Evolutionary conservation across 2,329 filamentous ascomycete genomes (phyloP).

Genomic region (Xylogone sp.): DNA sequence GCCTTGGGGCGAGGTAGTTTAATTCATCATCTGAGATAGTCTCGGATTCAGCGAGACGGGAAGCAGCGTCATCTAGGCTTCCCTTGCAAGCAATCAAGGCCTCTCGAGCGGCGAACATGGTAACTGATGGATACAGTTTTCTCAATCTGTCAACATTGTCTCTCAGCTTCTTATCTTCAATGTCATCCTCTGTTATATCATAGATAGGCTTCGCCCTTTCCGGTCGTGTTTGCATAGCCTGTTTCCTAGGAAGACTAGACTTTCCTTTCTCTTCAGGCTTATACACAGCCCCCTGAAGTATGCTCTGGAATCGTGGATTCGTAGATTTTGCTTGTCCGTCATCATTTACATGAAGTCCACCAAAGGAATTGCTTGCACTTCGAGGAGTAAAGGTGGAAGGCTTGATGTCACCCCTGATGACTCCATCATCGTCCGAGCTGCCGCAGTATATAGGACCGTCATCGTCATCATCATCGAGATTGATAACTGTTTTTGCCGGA

Average conservation of each 20-base stretch:
- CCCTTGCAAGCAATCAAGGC: slow-evolving; percentile 46
- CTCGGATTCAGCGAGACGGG: slow-evolving; percentile 40
- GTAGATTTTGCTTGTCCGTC: slow-evolving; percentile 32
- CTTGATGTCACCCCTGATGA: slow-evolving; percentile 53
- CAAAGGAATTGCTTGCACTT: slow-evolving; percentile 35
- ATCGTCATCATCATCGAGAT: slow-evolving; percentile 52
- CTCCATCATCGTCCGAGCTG: slow-evolving; percentile 56
- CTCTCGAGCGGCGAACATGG: slow-evolving; percentile 41
- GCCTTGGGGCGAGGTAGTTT: slow-evolving; percentile 9
- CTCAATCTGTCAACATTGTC: slow-evolving; percentile 49
- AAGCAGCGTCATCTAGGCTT: slow-evolving; percentile 51
- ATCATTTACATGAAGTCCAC: slow-evolving; percentile 29
- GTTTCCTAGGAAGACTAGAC: neutral
- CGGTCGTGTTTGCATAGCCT: slow-evolving; percentile 30
- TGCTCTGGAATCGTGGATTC: slow-evolving; percentile 32
- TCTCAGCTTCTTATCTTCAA: slow-evolving; percentile 44
- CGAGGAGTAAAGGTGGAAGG: slow-evolving; percentile 49
- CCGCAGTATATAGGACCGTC: slow-evolving; percentile 58
- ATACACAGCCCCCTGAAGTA: slow-evolving; percentile 18
- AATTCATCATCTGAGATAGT: slow-evolving; percentile 31
- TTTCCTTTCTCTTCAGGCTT: slow-evolving; percentile 5
- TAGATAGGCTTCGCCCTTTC: slow-evolving; percentile 42
- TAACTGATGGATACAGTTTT: slow-evolving; percentile 42
- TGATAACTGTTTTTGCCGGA: slow-evolving; percentile 42
- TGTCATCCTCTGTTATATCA: slow-evolving; percentile 43